A percentile compares a stretch with the other conserved stretches of the same genome.
Conservation (phyloP, 164 flowering plant genomes). For the Piper betle region DNA sequence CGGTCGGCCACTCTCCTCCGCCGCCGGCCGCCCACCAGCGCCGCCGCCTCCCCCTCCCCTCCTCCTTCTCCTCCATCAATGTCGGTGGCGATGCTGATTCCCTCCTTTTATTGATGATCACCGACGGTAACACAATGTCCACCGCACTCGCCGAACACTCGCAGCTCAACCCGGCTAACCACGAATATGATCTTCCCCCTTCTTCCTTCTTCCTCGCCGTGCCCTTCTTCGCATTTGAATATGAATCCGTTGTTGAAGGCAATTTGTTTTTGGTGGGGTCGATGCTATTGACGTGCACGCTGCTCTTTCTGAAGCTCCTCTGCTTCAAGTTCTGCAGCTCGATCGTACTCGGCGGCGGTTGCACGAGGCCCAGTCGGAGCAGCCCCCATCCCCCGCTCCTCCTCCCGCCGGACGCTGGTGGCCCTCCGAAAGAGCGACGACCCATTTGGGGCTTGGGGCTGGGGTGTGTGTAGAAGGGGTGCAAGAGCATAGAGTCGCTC, state of each 20-base stretch:
- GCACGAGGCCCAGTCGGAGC: background rate
- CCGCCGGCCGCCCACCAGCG: background rate
- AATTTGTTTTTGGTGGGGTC: background rate
- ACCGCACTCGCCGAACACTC: background rate
- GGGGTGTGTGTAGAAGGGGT: conserved; percentile 1
- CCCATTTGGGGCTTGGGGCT: conserved; percentile 2
- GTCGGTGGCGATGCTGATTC: background rate
- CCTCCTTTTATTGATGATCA: background rate
- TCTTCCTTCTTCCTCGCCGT: background rate
- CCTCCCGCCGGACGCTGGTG: background rate
- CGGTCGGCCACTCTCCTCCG: background rate
- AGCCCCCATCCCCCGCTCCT: background rate
- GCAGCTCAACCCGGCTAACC: background rate
- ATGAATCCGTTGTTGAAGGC: background rate
- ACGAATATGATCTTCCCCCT: background rate
- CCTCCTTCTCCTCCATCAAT: background rate
- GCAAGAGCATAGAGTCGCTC: background rate
- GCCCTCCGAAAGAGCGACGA: no score
- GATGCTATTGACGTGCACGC: background rate
- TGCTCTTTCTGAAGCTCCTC: background rate
- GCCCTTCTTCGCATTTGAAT: background rate
- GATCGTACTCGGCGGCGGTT: conserved; percentile 1
- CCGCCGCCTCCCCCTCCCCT: background rate
- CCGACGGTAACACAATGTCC: background rate
- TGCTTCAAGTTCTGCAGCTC: conserved; percentile 1